phyloP scores from a whole-genome alignment of 2,329 filamentous ascomycete genomes.

The Alternaria hordeiaustralica region DNA sequence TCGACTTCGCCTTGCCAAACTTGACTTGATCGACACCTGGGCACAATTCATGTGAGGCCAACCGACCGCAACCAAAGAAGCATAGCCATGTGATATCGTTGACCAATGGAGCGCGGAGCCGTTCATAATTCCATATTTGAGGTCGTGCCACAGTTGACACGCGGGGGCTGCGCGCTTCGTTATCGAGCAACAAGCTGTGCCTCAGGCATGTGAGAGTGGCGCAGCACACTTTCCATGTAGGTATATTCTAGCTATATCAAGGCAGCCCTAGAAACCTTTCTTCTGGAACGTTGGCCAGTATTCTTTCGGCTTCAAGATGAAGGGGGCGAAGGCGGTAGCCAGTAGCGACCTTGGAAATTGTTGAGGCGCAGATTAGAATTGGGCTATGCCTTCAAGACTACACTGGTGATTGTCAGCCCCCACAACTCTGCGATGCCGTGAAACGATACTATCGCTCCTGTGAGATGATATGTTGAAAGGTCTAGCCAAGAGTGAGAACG shows the following conservation, averaged over 20 bases:
- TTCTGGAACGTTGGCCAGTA: neutral
- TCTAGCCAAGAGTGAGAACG: neutral
- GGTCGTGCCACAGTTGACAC: neutral
- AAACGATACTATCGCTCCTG: neutral
- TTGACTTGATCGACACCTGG: too few species aligned
- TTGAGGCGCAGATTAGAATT: neutral
- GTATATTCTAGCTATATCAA: neutral
- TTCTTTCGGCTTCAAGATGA: rapidly evolving
- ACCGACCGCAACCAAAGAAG: too few species aligned
- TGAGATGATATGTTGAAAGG: neutral
- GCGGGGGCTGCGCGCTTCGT: neutral
- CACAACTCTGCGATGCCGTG: too few species aligned
- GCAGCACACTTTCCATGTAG: neutral
- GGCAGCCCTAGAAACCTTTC: neutral
- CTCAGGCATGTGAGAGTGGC: neutral
- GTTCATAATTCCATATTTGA: neutral
- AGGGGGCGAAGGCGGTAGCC: neutral
- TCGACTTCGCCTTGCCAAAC: neutral
- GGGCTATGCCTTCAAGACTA: neutral
- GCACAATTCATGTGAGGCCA: too few species aligned
- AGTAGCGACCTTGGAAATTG: neutral
- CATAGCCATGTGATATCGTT: neutral
- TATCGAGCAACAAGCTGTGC: neutral
- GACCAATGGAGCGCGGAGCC: neutral
- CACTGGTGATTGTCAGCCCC: too few species aligned